These are phyloP conservation scores for Aegilops sharonensis DNA, from an alignment of 176 grass and related monocot genomes.

Conservation along the genomic window DNA sequence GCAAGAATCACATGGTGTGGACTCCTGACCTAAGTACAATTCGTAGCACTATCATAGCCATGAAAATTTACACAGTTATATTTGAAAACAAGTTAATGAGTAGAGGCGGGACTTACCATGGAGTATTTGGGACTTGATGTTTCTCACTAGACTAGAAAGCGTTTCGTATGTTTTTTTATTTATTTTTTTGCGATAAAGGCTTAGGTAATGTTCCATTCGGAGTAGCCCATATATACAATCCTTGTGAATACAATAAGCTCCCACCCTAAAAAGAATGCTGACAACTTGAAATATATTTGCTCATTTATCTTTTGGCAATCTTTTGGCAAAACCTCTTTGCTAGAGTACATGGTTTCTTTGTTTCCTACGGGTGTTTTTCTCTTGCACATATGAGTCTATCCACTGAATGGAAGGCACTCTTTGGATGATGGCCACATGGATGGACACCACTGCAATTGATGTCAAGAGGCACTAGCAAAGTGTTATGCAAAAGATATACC, in stretches of 20 bases:
- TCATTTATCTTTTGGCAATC: too few relatives aligned
- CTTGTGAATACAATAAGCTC: not conserved
- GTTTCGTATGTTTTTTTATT: not conserved
- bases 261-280: not conserved
- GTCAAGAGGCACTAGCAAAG: slow-evolving; percentile 23
- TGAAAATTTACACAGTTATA: not conserved
- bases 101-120: not conserved
- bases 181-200: too few relatives aligned
- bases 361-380: not conserved
- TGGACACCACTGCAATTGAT: slow-evolving; percentile 27
- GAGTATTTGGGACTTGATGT: not conserved
- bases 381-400: not conserved
- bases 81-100: not conserved
- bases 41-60: not conserved
- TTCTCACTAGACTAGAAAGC: not conserved
- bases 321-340: not conserved
- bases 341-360: not conserved
- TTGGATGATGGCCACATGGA: slow-evolving; percentile 31
- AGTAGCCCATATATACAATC: not conserved
- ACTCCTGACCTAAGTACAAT: not conserved
- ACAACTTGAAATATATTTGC: not conserved
- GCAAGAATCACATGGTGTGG: too few relatives aligned
- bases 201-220: not conserved
- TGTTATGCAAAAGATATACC: slow-evolving; percentile 16
- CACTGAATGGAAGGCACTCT: slow-evolving; percentile 1